These are phyloP conservation scores for Phialocephala sp. DNA, from an alignment of 2,329 filamentous ascomycete species.

Conservation along the genomic window DNA sequence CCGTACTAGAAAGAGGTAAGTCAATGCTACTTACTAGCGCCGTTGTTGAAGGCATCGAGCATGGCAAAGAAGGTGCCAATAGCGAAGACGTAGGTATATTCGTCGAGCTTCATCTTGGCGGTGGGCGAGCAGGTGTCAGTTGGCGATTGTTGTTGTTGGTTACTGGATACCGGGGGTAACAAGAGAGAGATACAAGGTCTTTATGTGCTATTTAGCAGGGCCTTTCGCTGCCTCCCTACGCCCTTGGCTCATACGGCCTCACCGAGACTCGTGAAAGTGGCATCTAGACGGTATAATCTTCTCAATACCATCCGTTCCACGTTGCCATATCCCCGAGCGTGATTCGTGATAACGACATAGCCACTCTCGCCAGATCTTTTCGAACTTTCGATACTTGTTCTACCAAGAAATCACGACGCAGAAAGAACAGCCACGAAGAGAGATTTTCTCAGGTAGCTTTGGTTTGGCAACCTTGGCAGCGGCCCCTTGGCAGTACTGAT, in stretches of 20 bases:
- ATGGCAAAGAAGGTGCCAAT: conserved; percentile 61
- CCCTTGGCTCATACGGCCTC: conserved; percentile 1
- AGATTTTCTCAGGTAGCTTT: not conserved
- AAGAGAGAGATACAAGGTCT: not conserved
- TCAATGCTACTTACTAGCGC: conserved; percentile 44
- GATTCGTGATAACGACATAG: conserved; percentile 4
- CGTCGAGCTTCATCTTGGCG: conserved; percentile 44
- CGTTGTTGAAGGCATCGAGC: conserved; percentile 65
- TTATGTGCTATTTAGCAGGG: not conserved
- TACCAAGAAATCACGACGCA: not conserved
- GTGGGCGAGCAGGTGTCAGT: not conserved
- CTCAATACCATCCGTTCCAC: not conserved
- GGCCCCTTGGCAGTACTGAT: not conserved
- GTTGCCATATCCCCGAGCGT: not conserved
- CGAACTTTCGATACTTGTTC: not conserved
- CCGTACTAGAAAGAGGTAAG: not conserved
- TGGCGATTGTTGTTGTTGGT: not conserved
- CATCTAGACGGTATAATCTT: not conserved
- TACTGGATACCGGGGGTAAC: not conserved
- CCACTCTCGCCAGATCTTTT: not conserved
- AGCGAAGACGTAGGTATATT: conserved; percentile 63
- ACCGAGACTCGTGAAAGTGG: not conserved
- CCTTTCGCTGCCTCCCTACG: not conserved
- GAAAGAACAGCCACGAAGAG: not conserved
- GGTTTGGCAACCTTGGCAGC: not conserved